Evolutionary conservation across 495 filamentous ascomycete genomes (phyloP), one percentile per base, ranked within the genome.

Genomic region (Daldinia loculata): DNA sequence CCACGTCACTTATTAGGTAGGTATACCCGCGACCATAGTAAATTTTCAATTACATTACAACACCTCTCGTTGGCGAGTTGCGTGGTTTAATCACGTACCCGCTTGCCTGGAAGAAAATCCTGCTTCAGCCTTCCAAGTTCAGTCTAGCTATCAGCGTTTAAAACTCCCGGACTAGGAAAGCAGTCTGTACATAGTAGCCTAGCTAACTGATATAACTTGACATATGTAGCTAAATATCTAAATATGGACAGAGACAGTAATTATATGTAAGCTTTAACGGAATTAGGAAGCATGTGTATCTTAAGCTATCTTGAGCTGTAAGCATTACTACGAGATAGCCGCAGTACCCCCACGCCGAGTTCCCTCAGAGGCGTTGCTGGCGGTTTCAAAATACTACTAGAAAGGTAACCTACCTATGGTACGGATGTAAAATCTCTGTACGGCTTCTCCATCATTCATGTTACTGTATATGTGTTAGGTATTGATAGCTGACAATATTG

Each of bases 401-500:
- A 19, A 22, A 48, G 43, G 19, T 48, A 48, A 36, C 34, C 19
- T 48, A 22, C 19, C 43, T 19, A 48, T 22, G 43, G 43, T 48
- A 48, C 43, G 19, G 19, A 24, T 41, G 39, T 48, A 48, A 48
- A 48, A 48, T 48, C 43, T 48, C 19, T 9, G 17, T 22, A 11
- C 4, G 17, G 19, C 43, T 48, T 24, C 43, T 48, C 43, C 19
- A 48, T 48, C 19, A 48, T 48, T 48, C 8, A 19, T 48, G 43
- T 48, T 48, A 24, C 17, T 36, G 12, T 36, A 17, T n/a, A 17
- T 48, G 19, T 22, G 43, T 48, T 24, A 9, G 43, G 43, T 39
- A 29, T 26, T n/a, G 30, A 62, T 62, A 57, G 58, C 38, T 36
- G 38, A 61, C 56, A 19, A 56, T 36, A 51, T 68, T 39, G 9